Percentiles rank a stretch among this genome's conserved stretches.
Conservation (phyloP, 2,329 filamentous ascomycete species). For the Taxawa tesnikishii region DNA sequence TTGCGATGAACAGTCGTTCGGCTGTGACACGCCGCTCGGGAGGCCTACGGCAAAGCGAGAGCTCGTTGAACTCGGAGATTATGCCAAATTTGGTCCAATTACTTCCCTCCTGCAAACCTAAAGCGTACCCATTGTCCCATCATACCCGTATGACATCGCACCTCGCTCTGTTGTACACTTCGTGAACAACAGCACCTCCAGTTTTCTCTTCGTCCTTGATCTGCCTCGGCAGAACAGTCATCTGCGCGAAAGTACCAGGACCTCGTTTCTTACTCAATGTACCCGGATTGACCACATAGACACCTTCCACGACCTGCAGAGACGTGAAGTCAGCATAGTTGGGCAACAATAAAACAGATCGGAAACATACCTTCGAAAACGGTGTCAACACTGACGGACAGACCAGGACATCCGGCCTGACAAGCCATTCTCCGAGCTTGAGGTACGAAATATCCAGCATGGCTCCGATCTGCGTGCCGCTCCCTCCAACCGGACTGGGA, state of each 20-base stretch:
- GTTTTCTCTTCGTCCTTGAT: constrained; percentile 46
- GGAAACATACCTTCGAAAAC: constrained; percentile 64
- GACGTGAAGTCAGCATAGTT: too few species aligned
- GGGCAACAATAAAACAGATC: too few species aligned
- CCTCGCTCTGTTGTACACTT: constrained; percentile 67
- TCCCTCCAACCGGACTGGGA: constrained; percentile 34
- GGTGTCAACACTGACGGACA: constrained; percentile 72
- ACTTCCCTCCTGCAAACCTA: too few species aligned
- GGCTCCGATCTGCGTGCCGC: constrained; percentile 55
- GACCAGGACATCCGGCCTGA: constrained; percentile 73
- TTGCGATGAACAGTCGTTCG: too few species aligned
- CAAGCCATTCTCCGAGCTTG: constrained; percentile 83
- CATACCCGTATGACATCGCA: constrained; percentile 78
- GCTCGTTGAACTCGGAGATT: too few species aligned
- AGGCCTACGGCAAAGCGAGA: too few species aligned
- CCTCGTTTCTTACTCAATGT: constrained; percentile 73
- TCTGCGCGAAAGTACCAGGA: constrained; percentile 72
- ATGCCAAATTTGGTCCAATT: too few species aligned
- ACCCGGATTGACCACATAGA: constrained; percentile 84
- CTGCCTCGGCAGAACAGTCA: constrained; percentile 58
- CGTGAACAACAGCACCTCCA: constrained; percentile 52
- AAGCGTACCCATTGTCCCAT: too few species aligned
- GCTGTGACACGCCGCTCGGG: too few species aligned
- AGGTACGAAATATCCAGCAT: constrained; percentile 74
- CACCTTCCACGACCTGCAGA: constrained; percentile 78